Evolutionary conservation across 2,329 filamentous ascomycete genomes (phyloP), one percentile per base, ranked within the genome.

Genomic region (Coniochaeta sp.): DNA sequence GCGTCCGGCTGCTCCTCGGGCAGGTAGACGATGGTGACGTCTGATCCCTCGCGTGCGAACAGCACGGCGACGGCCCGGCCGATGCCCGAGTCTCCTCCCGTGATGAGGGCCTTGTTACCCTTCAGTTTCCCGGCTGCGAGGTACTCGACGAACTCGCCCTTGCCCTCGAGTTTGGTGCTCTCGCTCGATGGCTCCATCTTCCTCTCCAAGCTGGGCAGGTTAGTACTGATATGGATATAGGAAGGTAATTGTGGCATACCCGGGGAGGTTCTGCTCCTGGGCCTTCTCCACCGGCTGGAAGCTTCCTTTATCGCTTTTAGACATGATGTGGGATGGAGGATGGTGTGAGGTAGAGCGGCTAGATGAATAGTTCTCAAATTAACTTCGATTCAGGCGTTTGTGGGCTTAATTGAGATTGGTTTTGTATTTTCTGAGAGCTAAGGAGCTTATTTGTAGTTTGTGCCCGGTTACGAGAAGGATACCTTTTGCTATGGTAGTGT

Each of bases 31-130:
- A 85, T 83, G 26, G 75, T 80, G 54, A 84, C 73, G 63, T 85
- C 78, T 16, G 83, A 81, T 1, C 83, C 83, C 66, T 86, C 83
- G 9, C 80, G 75, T 0, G 83, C 83, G 70, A 83, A 83, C 2
- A 85, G 70, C 1, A 84, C 74, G 0, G 81, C 82, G 1, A 83
- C 75, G 0, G 81, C 73, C 10, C 81, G 77, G 19, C 82, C 81
- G 54, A 85, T 85, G 4, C 80, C 80, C 1, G 79, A 82, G 62
- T 79, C 81, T 44, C 0, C 55, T 32, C 36, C 10, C 17, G 17
- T 24, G 32, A 55, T 14, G 36, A 8, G 44, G 34, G 9, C 79
- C 47, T 81, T 83, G 65, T 75, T 76, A 8, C 75, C 77, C 36
- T 75, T 75, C 54, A 85, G 69, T 62, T 82, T 83, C 17, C 74